Evolutionary conservation across 495 filamentous ascomycete genomes (phyloP).

Genomic region (Aspergillus biplanus): DNA sequence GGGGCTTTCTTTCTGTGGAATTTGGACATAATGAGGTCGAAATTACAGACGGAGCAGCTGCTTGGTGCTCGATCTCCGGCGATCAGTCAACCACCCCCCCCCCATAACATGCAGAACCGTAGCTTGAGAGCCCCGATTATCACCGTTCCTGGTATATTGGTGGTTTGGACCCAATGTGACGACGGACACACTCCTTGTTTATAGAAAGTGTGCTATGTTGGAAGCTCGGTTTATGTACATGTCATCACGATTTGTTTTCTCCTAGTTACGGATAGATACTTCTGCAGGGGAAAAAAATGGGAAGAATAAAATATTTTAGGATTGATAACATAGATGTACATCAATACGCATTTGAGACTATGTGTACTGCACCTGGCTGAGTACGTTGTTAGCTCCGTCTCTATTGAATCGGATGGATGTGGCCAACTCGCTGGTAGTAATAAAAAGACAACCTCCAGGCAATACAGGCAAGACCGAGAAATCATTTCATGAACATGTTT

Average conservation of each 20-base stretch:
- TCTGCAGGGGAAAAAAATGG: too few relatives aligned
- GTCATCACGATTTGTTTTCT: not conserved
- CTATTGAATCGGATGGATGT: not conserved
- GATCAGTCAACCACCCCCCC: too few relatives aligned
- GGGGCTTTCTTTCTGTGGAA: too few relatives aligned
- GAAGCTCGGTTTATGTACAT: not conserved
- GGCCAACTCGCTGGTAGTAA: not conserved
- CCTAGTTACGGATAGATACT: not conserved
- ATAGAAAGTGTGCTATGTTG: conserved; percentile 4
- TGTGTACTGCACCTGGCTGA: conserved; percentile 11
- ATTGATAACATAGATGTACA: not conserved
- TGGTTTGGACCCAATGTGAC: conserved; percentile 18
- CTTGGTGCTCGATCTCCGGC: too few relatives aligned
- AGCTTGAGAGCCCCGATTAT: too few relatives aligned
- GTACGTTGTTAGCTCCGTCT: conserved; percentile 6
- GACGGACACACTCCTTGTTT: conserved; percentile 11
- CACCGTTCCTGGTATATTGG: not conserved
- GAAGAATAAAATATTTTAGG: too few relatives aligned
- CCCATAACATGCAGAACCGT: too few relatives aligned
- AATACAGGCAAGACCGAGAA: not conserved
- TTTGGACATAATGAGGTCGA: too few relatives aligned
- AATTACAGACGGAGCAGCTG: too few relatives aligned
- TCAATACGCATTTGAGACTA: not conserved
- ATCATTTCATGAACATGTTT: not conserved
- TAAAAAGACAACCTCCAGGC: not conserved